A percentile compares a stretch with the other conserved stretches of the same genome.
Evolutionary conservation across 257 asterid genomes (phyloP).

Genomic region (Fraxinus pennsylvanica): DNA sequence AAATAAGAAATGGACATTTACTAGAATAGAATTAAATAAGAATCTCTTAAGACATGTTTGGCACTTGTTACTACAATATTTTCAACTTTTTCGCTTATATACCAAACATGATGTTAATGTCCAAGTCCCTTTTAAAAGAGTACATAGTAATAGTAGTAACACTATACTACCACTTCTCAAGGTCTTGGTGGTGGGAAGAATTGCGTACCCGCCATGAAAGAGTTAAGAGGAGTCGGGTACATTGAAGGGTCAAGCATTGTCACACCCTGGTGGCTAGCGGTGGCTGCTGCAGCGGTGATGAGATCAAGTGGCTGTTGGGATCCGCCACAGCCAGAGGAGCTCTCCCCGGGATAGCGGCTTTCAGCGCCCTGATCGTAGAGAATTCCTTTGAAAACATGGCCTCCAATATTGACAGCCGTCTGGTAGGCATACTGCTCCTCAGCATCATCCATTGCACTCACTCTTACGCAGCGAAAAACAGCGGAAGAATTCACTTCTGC

Average conservation of each 20-base stretch:
- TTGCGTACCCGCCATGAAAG: conserved; percentile 86
- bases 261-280: conserved; percentile 26
- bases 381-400: conserved; percentile 56
- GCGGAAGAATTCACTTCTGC: conserved; percentile 63
- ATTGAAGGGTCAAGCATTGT: conserved; percentile 63
- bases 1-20: not conserved
- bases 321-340: conserved; percentile 42
- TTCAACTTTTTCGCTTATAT: not conserved
- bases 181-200: conserved; percentile 81
- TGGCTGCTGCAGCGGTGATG: conserved; percentile 27
- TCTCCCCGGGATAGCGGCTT: conserved; percentile 40
- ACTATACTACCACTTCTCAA: conserved; percentile 21
- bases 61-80: not conserved
- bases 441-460: conserved; percentile 60
- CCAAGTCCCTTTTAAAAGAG: not conserved
- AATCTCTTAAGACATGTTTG: not conserved
- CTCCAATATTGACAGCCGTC: conserved; percentile 52
- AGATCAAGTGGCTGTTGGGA: conserved; percentile 39
- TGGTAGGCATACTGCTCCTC: conserved; percentile 73
- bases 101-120: not conserved
- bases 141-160: not conserved
- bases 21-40: not conserved
- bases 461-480: conserved; percentile 67
- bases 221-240: conserved; percentile 53
- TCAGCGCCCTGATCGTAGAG: conserved; percentile 73